These are phyloP conservation scores for Podila clonocystis DNA, from an alignment of 192 early-diverging fungal genomes.

Conservation along the genomic window DNA sequence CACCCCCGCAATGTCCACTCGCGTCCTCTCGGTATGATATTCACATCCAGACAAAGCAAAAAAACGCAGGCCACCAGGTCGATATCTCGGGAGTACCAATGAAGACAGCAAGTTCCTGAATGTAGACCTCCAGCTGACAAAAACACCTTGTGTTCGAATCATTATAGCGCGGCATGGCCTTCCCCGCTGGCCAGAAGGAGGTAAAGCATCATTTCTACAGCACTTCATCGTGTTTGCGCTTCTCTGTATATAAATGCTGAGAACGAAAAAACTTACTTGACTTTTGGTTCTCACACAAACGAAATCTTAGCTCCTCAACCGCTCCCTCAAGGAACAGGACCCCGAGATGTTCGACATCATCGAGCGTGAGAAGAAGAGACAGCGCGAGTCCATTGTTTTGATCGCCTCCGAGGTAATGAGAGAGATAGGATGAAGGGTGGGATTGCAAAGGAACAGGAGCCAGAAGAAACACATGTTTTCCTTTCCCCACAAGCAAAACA, in stretches of 20 bases:
- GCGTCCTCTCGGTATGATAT: slow-evolving; percentile 35
- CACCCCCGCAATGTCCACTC: slow-evolving; percentile 41
- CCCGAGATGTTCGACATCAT: slow-evolving; percentile 95
- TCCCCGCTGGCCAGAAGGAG: slow-evolving; percentile 64
- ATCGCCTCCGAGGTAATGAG: slow-evolving; percentile 91
- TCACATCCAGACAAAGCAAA: too few relatives aligned
- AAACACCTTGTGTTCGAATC: not conserved
- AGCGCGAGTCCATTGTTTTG: slow-evolving; percentile 90
- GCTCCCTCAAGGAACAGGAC: slow-evolving; percentile 78
- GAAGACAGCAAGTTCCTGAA: not conserved
- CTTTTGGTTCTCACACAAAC: not conserved
- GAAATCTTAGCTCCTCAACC: slow-evolving; percentile 72
- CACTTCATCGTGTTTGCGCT: not conserved
- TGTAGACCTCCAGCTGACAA: not conserved
- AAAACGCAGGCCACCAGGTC: too few relatives aligned
- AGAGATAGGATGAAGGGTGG: too few relatives aligned
- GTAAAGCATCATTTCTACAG: slow-evolving; percentile 22
- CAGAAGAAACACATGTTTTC: too few relatives aligned
- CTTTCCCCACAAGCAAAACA: too few relatives aligned
- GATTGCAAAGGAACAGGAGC: too few relatives aligned
- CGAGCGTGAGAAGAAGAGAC: slow-evolving; percentile 94
- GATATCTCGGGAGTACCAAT: too few relatives aligned
- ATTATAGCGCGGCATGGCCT: slow-evolving; percentile 57
- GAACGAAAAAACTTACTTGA: not conserved
- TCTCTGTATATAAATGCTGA: not conserved